Evolutionary conservation across 2,329 filamentous ascomycete species (phyloP).

Genomic region (Fusarium proliferatum): DNA sequence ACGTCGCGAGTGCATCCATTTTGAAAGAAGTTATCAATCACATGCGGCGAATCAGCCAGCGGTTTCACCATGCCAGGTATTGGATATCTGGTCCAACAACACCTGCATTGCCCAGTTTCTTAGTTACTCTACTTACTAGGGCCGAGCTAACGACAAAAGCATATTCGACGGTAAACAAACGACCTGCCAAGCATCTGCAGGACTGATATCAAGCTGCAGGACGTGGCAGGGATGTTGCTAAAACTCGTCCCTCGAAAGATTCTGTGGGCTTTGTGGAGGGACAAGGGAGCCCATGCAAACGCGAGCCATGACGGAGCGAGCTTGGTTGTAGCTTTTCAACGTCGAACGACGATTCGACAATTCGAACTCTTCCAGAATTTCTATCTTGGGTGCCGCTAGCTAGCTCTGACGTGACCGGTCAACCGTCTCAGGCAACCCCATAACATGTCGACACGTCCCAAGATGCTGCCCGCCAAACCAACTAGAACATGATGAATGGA

Average conservation of each 20-base stretch:
- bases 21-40: background rate
- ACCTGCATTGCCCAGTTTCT: background rate
- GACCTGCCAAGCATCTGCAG: constrained; percentile 30
- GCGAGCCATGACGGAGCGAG: constrained; percentile 38
- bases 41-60: background rate
- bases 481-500: constrained; percentile 17
- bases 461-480: constrained; percentile 17
- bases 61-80: background rate
- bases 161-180: constrained; percentile 11
- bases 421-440: constrained; percentile 37
- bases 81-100: background rate
- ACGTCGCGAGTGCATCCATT: background rate
- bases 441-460: constrained; percentile 38
- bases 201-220: constrained; percentile 28
- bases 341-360: constrained; percentile 43
- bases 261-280: constrained; percentile 39
- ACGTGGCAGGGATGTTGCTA: constrained; percentile 25
- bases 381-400: constrained; percentile 38
- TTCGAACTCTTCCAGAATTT: constrained; percentile 48
- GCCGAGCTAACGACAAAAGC: constrained; percentile 14
- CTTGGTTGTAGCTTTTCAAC: constrained; percentile 30
- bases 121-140: background rate
- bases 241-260: constrained; percentile 25
- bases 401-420: constrained; percentile 42
- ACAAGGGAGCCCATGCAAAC: constrained; percentile 30